These are phyloP conservation scores for Tetrahymena borealis DNA, from an alignment of 73 alveolate species.

Conservation along the genomic window DNA sequence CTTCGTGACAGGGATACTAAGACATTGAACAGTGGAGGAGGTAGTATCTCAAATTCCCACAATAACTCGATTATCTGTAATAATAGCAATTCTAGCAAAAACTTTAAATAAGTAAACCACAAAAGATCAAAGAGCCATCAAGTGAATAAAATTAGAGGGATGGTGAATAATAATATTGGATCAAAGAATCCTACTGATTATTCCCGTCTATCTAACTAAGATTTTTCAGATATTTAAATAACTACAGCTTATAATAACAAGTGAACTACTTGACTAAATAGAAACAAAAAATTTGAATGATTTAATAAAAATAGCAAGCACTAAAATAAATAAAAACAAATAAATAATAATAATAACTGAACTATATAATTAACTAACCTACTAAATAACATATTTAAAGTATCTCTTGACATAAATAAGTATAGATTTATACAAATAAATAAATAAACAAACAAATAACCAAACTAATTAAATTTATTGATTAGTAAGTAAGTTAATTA, in stretches of 20 bases:
- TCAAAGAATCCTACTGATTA: not conserved
- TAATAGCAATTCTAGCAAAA: not conserved
- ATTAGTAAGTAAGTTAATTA: no score
- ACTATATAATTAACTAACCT: no score
- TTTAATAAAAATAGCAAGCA: not conserved
- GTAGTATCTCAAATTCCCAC: not conserved
- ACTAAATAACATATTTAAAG: no score
- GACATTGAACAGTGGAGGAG: not conserved
- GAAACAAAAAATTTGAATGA: no score
- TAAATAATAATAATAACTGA: not conserved
- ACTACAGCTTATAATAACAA: not conserved
- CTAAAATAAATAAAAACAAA: not conserved
- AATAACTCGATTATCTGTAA: not conserved
- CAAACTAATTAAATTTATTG: no score
- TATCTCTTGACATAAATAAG: no score
- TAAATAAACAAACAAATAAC: no score
- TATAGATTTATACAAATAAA: no score
- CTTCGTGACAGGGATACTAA: not conserved
- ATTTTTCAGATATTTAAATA: not conserved
- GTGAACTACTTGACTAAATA: not conserved
- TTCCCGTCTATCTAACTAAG: not conserved
- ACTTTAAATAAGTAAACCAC: not conserved
- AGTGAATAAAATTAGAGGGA: not conserved
- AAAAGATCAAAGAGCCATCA: not conserved
- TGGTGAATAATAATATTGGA: not conserved